Conservation (phyloP, 441 rosid genomes). For the Omphalea diandra region DNA sequence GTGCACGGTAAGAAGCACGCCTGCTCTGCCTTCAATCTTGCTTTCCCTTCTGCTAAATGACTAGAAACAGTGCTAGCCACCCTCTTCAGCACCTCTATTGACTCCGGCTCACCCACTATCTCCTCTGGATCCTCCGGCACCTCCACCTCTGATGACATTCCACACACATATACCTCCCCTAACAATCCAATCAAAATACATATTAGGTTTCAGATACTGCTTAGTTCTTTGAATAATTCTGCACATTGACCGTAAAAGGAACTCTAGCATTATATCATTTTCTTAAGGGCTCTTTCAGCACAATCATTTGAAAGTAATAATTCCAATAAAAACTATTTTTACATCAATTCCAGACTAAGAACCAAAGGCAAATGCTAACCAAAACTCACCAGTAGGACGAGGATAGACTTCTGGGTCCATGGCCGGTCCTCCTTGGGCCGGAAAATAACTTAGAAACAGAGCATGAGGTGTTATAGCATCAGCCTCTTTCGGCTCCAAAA, state of each 20-base stretch:
- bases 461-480: slow-evolving; percentile 66
- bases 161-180: slow-evolving; percentile 60
- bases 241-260: no score
- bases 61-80: slow-evolving; percentile 68
- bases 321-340: no score
- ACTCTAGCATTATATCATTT: no score
- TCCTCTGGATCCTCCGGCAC: slow-evolving; percentile 76
- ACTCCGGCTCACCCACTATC: slow-evolving; percentile 52
- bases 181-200: not conserved
- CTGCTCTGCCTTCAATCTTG: slow-evolving; percentile 64
- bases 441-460: slow-evolving; percentile 48
- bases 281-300: no score
- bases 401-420: slow-evolving; percentile 84
- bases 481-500: slow-evolving; percentile 64
- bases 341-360: no score
- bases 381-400: slow-evolving; percentile 61
- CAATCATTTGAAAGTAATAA: no score
- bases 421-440: slow-evolving; percentile 47
- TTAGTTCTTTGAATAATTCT: no score
- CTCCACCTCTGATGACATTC: slow-evolving; percentile 64
- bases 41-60: slow-evolving; percentile 52
- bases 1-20: slow-evolving; percentile 81
- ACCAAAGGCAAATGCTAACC: no score
- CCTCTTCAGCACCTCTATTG: slow-evolving; percentile 56
- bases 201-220: not conserved